Evolutionary conservation across 495 filamentous ascomycete genomes (phyloP), one percentile per base, ranked within the genome.

Genomic region (Beverwykella pulmonaria): DNA sequence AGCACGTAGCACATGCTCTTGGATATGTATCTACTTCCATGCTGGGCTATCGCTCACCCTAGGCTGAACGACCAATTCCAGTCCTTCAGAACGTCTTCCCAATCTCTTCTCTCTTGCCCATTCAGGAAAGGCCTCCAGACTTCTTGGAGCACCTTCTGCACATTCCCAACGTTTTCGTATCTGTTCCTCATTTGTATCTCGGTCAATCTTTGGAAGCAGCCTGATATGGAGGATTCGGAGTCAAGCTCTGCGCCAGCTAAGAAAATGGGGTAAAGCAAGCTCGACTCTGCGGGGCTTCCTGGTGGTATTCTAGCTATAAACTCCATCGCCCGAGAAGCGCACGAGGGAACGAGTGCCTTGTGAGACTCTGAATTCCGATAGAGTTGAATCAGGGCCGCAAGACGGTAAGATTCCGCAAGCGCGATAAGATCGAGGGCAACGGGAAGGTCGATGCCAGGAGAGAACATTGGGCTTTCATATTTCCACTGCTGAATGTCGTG

Each of bases 71-170:
- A 68, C 65, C 65, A 68, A 4, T 44, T 53, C 59, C 52, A 59
- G 20, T 68, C 65, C 46, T 54, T 63, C 20, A 68, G 54, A 0
- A 68, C 54, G 15, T 68, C 59, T 59, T 68, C 65, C 65, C 65
- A 68, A 39, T 68, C 59, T 47, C 59, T 63, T 30, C 49, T 68
- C 22, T 25, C 2, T 15, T 32, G 44, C 20, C 65, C 65, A 30
- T 57, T 63, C 27, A 63, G 26, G 1, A 49, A 32, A 53, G 52
- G 52, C n/a, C 36, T 50, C 65, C 65, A 68, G 7, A 68, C 59
- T 36, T 68, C 65, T 34, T 59, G 48, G 0, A 68, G 54, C 2
- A 68, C 57, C 23, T 58, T 55, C 27, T 59, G 59, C 7, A 68
- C 59, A 53, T 59, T 62, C 5, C 20, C 53, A 15, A 63, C 49